Conservation (phyloP, 75 land plant species). For the Isoetes taiwanensis region DNA sequence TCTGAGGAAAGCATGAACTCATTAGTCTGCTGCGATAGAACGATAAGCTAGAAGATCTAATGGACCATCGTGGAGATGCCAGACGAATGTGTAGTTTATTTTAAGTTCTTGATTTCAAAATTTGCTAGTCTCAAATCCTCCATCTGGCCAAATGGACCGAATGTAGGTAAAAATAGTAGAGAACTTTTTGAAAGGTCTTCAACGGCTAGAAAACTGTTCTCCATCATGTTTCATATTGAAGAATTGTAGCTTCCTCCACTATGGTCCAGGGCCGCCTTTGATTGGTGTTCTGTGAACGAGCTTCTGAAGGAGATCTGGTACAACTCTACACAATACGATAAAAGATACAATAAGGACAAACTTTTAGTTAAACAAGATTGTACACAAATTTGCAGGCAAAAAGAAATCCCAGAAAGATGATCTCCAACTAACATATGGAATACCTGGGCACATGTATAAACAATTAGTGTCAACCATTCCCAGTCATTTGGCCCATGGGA, state of each 20-base stretch:
- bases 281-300: slow-evolving; percentile 8
- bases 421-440: no score
- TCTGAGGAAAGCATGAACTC: no score
- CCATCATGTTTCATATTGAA: slow-evolving; percentile 32
- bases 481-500: slow-evolving; percentile 35
- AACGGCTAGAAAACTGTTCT: no score
- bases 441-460: slow-evolving; percentile 80
- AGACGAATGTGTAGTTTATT: no score
- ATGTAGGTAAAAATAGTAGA: no score
- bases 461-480: slow-evolving; percentile 68
- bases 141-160: no score
- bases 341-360: slow-evolving; percentile 1
- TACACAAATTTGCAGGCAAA: neutral
- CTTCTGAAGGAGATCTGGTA: slow-evolving; percentile 11
- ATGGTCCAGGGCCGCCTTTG: slow-evolving; percentile 35
- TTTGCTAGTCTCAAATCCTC: no score
- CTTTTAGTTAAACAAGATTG: neutral
- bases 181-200: no score
- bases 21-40: no score
- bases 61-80: no score
- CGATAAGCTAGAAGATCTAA: no score
- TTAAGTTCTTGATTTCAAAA: no score
- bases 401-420: neutral
- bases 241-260: slow-evolving; percentile 42
- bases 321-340: slow-evolving; percentile 31